These are phyloP conservation scores for Lepidopterella palustris DNA, from an alignment of 495 filamentous ascomycete genomes.

Conservation along the genomic window DNA sequence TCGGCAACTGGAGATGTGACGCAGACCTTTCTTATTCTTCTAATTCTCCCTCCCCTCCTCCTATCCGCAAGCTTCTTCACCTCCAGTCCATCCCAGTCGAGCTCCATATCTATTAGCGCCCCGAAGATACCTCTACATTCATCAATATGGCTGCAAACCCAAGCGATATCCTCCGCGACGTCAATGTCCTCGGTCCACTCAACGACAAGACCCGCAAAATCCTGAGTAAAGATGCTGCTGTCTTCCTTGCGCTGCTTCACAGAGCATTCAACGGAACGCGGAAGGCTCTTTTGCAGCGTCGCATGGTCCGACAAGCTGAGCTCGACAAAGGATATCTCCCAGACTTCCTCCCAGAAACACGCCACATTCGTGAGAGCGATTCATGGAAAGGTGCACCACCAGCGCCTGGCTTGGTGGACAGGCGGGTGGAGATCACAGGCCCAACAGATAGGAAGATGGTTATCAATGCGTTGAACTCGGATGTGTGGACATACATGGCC, in stretches of 20 bases:
- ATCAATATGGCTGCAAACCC: slow-evolving; percentile 29
- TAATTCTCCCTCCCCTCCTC: background rate
- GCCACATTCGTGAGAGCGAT: slow-evolving; percentile 88
- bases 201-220: slow-evolving; percentile 79
- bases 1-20: slow-evolving; percentile 1
- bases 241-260: slow-evolving; percentile 91
- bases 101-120: too few relatives aligned
- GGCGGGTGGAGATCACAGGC: slow-evolving; percentile 97
- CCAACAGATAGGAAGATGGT: slow-evolving; percentile 99
- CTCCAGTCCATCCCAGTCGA: background rate
- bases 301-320: slow-evolving; percentile 82
- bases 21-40: background rate
- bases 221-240: slow-evolving; percentile 81
- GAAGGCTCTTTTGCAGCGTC: slow-evolving; percentile 82
- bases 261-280: slow-evolving; percentile 87
- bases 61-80: background rate
- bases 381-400: slow-evolving; percentile 93
- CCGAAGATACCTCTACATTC: slow-evolving; percentile 1
- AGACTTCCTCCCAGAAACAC: slow-evolving; percentile 95
- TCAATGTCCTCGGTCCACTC: slow-evolving; percentile 73
- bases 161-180: slow-evolving; percentile 77
- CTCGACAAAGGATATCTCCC: slow-evolving; percentile 87
- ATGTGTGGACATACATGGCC: slow-evolving; percentile 99
- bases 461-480: slow-evolving; percentile 92
- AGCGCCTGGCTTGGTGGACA: slow-evolving; percentile 87